Evolutionary conservation across 371 early-diverging fungal genomes (phyloP).

Genomic region (Entomophthora muscae): DNA sequence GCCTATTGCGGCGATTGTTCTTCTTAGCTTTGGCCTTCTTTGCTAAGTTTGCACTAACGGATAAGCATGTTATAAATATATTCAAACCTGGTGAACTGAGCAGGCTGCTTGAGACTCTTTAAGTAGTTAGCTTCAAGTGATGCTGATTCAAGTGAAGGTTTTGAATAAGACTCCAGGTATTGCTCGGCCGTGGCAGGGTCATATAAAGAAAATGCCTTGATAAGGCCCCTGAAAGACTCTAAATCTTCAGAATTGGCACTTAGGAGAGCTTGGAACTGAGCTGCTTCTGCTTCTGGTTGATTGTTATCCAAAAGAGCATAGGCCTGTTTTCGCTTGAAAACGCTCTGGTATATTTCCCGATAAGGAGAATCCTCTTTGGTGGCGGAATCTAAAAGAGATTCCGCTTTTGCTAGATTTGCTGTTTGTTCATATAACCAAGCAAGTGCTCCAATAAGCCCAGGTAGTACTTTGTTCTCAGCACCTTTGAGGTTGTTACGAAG

Average conservation of each 20-base stretch:
- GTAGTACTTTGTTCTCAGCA: neutral
- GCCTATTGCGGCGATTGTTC: neutral
- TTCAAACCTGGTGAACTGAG: neutral
- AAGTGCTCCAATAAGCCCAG: constrained; percentile 8
- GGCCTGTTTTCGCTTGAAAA: neutral
- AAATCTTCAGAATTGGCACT: neutral
- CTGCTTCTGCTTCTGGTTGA: neutral
- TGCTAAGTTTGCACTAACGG: too few species aligned
- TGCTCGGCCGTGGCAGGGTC: constrained; percentile 4
- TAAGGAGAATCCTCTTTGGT: neutral
- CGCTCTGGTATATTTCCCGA: neutral
- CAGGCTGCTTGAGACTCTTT: neutral
- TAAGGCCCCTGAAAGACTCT: neutral
- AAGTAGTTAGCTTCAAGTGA: neutral
- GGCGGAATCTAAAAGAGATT: neutral
- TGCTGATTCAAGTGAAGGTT: neutral
- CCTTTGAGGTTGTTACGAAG: neutral
- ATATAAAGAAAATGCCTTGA: constrained; percentile 1
- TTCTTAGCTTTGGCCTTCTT: neutral
- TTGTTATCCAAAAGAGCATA: neutral
- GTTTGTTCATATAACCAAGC: constrained; percentile 4
- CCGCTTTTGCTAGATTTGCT: neutral
- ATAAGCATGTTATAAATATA: too few species aligned
- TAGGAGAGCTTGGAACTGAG: neutral
- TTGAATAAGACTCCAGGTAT: neutral